These are phyloP conservation scores for Acorus gramineus DNA, from an alignment of 106 monocot genomes.

Conservation along the genomic window DNA sequence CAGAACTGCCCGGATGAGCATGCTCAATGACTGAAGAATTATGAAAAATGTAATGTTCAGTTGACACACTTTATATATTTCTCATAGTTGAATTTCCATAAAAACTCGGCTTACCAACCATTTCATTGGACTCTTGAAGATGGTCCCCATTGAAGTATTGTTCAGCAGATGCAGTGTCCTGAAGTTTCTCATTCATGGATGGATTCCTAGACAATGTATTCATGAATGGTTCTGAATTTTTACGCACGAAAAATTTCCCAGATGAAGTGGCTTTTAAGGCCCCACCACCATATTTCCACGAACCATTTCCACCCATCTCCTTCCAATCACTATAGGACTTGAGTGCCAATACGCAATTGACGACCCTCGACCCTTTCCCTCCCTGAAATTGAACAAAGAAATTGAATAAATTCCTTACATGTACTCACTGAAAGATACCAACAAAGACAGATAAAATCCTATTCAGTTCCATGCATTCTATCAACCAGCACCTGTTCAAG, in stretches of 20 bases:
- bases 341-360: slow-evolving; percentile 72
- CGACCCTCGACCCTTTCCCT: slow-evolving; percentile 69
- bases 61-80: neutral
- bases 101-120: slow-evolving; percentile 39
- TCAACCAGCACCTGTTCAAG: slow-evolving; percentile 61
- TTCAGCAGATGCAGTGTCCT: slow-evolving; percentile 29
- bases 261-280: slow-evolving; percentile 28
- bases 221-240: slow-evolving; percentile 65
- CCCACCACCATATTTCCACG: slow-evolving; percentile 49
- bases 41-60: slow-evolving; percentile 6
- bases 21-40: slow-evolving; percentile 51
- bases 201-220: slow-evolving; percentile 29
- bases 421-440: too few species aligned
- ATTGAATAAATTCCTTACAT: too few species aligned
- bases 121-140: slow-evolving; percentile 40
- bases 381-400: slow-evolving; percentile 30
- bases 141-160: slow-evolving; percentile 22
- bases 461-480: too few species aligned
- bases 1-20: slow-evolving; percentile 55
- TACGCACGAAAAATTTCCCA: slow-evolving; percentile 61
- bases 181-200: slow-evolving; percentile 32
- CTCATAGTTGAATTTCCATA: neutral
- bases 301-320: slow-evolving; percentile 53
- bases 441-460: too few species aligned
- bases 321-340: slow-evolving; percentile 64